These are phyloP conservation scores for Penicillium sp. DNA, from an alignment of 2,329 filamentous ascomycete genomes.

Conservation along the genomic window DNA sequence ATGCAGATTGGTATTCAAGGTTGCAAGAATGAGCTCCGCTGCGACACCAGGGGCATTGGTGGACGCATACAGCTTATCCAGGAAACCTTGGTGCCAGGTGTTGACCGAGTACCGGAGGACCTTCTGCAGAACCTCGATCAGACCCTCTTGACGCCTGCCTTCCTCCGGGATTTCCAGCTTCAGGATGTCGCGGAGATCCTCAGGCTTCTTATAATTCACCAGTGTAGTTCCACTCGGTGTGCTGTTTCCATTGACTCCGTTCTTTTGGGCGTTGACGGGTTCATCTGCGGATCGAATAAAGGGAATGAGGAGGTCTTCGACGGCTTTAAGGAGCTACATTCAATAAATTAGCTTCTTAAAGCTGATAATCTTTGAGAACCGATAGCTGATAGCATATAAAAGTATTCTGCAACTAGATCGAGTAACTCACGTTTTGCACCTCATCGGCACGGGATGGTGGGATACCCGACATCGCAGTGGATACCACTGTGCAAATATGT, in stretches of 20 bases:
- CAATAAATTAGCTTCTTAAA: background rate
- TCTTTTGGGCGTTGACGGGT: slow-evolving; percentile 5
- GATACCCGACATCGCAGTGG: slow-evolving; percentile 7
- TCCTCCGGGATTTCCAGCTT: slow-evolving; percentile 56
- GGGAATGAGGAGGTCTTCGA: slow-evolving; percentile 45
- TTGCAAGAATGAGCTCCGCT: slow-evolving; percentile 78
- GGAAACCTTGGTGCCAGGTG: slow-evolving; percentile 96
- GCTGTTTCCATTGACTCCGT: slow-evolving; percentile 50
- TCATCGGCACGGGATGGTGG: slow-evolving; percentile 40
- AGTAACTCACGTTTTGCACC: slow-evolving; percentile 41
- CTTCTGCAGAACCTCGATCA: slow-evolving; percentile 68
- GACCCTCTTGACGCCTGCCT: slow-evolving; percentile 64
- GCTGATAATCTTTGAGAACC: background rate
- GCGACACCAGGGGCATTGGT: slow-evolving; percentile 85
- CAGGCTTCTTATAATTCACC: slow-evolving; percentile 62
- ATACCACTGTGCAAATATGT: background rate
- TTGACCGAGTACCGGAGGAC: slow-evolving; percentile 87
- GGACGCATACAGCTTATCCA: slow-evolving; percentile 92
- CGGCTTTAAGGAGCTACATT: slow-evolving; percentile 38
- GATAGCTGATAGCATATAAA: background rate
- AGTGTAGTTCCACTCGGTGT: slow-evolving; percentile 60
- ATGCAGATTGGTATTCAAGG: slow-evolving; percentile 91
- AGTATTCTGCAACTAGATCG: background rate
- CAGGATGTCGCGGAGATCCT: slow-evolving; percentile 57
- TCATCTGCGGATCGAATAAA: slow-evolving; percentile 44